phyloP scores from a whole-genome alignment of 495 filamentous ascomycete genomes.

The Acidiella bohemica region DNA sequence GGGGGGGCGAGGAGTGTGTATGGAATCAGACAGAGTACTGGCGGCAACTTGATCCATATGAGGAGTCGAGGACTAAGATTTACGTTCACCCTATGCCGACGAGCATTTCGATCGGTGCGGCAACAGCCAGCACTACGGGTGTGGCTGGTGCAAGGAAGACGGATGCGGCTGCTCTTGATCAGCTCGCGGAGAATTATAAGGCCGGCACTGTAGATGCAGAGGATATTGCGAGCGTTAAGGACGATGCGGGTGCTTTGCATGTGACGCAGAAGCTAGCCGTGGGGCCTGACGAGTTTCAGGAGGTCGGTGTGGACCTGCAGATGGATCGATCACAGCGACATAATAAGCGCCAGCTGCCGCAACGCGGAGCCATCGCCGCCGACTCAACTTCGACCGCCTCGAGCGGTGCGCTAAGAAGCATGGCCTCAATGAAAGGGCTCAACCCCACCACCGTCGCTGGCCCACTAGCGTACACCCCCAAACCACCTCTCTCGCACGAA shows the following conservation, averaged over 20 bases:
- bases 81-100: no score
- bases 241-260: not conserved
- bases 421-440: no score
- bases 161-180: not conserved
- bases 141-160: not conserved
- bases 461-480: conserved; percentile 6
- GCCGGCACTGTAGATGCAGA: not conserved
- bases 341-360: conserved; percentile 1
- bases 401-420: not conserved
- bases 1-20: conserved; percentile 49
- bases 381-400: not conserved
- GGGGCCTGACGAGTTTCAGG: not conserved
- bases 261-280: not conserved
- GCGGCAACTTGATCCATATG: conserved; percentile 30
- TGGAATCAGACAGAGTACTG: conserved; percentile 63
- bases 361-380: no score
- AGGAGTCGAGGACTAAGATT: conserved; percentile 39
- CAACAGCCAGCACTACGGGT: not conserved
- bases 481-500: conserved; percentile 42
- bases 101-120: conserved; percentile 8
- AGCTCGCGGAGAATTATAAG: not conserved
- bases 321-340: not conserved
- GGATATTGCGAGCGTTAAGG: conserved; percentile 8
- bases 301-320: not conserved
- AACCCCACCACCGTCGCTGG: not conserved